Percentiles rank a stretch among this genome's conserved stretches.
Evolutionary conservation across 352 stramenopile genomes (phyloP).

Genomic region (Poterioochromonas sp.): DNA sequence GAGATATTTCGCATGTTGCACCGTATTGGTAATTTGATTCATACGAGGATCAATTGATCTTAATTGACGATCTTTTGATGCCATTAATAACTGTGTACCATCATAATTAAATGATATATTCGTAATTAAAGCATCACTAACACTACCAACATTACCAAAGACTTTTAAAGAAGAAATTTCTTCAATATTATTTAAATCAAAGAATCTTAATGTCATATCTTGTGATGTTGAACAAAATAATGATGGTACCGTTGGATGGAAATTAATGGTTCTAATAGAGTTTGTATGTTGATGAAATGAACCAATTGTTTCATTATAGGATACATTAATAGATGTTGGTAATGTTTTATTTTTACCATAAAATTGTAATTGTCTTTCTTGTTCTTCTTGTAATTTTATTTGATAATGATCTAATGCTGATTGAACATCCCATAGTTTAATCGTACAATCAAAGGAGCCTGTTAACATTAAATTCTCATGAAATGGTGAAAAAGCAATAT

Average conservation of each 20-base stretch:
- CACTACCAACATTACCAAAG: background rate
- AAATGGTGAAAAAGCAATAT: conserved; percentile 99
- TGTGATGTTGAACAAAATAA: background rate
- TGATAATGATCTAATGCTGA: conserved; percentile 95
- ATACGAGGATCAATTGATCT: background rate
- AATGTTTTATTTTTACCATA: conserved; percentile 86
- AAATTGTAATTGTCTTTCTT: conserved; percentile 89
- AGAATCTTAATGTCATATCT: conserved; percentile 8
- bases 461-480: conserved; percentile 87
- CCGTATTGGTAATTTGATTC: conserved; percentile 83
- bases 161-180: background rate
- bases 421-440: conserved; percentile 93
- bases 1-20: no score
- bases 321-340: conserved; percentile 97
- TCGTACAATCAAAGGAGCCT: conserved; percentile 87
- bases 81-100: background rate
- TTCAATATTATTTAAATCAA: background rate
- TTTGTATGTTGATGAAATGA: conserved; percentile 59
- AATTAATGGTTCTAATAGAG: conserved; percentile 67
- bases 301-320: conserved; percentile 90
- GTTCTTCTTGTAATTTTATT: conserved; percentile 94
- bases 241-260: conserved; percentile 93
- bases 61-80: background rate
- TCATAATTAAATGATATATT: conserved; percentile 23
- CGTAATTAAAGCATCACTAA: background rate